A percentile compares a stretch with the other conserved stretches of the same genome.
phyloP scores from a whole-genome alignment of 768 basidiomycete species.

The Coprinopsis strossmayeri region DNA sequence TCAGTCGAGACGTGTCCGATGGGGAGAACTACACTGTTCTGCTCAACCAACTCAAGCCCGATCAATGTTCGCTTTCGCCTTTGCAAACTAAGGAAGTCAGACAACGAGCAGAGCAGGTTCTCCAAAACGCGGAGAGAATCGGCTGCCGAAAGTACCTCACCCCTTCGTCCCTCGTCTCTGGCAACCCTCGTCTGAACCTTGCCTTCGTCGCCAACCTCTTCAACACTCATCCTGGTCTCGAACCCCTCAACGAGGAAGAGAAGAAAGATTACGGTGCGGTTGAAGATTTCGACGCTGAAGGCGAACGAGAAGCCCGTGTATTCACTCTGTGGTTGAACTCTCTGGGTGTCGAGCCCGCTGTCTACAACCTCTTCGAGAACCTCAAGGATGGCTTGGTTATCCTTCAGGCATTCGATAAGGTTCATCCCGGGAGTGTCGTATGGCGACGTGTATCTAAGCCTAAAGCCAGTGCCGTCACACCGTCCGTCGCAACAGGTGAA shows the following conservation, averaged over 20 bases:
- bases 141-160: conserved; percentile 96
- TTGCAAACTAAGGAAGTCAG: conserved; percentile 80
- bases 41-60: conserved; percentile 92
- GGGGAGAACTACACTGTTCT: conserved; percentile 97
- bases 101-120: conserved; percentile 86
- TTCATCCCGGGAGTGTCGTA: conserved; percentile 84
- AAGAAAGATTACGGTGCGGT: conserved; percentile 84
- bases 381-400: conserved; percentile 88
- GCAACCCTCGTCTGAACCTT: conserved; percentile 95
- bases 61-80: conserved; percentile 85
- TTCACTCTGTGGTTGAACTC: conserved; percentile 99
- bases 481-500: conserved; percentile 24
- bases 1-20: conserved; percentile 94
- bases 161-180: conserved; percentile 81
- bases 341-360: conserved; percentile 91
- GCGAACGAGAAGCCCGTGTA: conserved; percentile 95
- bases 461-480: conserved; percentile 47
- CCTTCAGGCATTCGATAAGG: conserved; percentile 95
- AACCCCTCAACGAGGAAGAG: conserved; percentile 89
- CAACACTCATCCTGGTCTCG: conserved; percentile 95
- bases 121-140: conserved; percentile 90
- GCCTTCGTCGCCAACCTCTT: conserved; percentile 98
- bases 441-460: conserved; percentile 98
- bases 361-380: conserved; percentile 96
- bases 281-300: conserved; percentile 98